Conservation (phyloP, 805 yeast species). For the Saccharomycopsis fodiens region DNA sequence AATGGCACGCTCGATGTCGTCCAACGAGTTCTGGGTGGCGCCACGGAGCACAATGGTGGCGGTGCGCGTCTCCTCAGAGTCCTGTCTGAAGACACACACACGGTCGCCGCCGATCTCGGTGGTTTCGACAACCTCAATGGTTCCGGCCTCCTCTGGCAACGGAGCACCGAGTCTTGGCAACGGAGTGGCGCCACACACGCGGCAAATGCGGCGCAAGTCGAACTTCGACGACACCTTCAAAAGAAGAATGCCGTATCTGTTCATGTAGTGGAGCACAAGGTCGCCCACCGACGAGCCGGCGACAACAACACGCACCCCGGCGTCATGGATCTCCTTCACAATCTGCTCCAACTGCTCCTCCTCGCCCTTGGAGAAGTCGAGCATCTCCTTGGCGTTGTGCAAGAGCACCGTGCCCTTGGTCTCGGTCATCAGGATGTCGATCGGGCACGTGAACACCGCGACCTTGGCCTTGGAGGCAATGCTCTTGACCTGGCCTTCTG, state of each 20-base stretch:
- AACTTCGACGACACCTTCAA: slow-evolving; percentile 90
- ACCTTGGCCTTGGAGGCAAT: slow-evolving; percentile 63
- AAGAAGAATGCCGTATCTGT: slow-evolving; percentile 77
- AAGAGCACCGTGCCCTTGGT: slow-evolving; percentile 95
- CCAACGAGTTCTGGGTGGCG: slow-evolving; percentile 89
- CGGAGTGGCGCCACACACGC: slow-evolving; percentile 97
- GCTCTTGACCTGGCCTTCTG: slow-evolving; percentile 83
- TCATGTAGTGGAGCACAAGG: slow-evolving; percentile 84
- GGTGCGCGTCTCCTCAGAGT: slow-evolving; percentile 59
- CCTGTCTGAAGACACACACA: slow-evolving; percentile 89
- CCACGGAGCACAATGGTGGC: slow-evolving; percentile 93
- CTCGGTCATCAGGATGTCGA: slow-evolving; percentile 94
- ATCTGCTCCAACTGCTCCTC: slow-evolving; percentile 85
- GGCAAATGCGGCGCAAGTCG: slow-evolving; percentile 85
- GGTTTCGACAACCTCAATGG: slow-evolving; percentile 80
- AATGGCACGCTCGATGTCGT: slow-evolving; percentile 93
- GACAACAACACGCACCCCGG: slow-evolving; percentile 81
- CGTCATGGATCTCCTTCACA: slow-evolving; percentile 71
- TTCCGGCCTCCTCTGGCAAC: slow-evolving; percentile 88
- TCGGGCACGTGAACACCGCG: slow-evolving; percentile 87
- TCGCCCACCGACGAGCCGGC: slow-evolving; percentile 97
- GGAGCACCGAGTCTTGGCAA: slow-evolving; percentile 92
- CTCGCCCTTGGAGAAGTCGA: slow-evolving; percentile 93
- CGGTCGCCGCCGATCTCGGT: slow-evolving; percentile 96
- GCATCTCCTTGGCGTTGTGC: slow-evolving; percentile 95